Evolutionary conservation across 345 rosid species (phyloP), one percentile per base, ranked within the genome.

Genomic region (Heritiera fomes): DNA sequence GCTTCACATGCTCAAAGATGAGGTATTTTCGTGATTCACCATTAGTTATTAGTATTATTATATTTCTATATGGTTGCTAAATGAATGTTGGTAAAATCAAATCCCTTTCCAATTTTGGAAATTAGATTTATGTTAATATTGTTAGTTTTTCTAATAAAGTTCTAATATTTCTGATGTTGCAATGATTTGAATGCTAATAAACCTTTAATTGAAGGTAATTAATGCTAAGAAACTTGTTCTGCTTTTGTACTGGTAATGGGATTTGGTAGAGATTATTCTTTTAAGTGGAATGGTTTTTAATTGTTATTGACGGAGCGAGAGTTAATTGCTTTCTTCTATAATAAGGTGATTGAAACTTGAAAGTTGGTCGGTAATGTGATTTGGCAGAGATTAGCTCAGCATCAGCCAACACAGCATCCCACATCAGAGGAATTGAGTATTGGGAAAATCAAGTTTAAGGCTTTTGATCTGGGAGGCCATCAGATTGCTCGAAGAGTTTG

Each of bases 401-500:
- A 91, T 63, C 95, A 91, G 72, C 95, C 95, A 3, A 91, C 93
- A 0, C 93, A 90, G 83, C 85, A 91, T 81, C 96, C 96, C 8
- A 90, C 96, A 2, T 92, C 94, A 3, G 96, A 91, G 75, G 96
- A 91, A 80, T 84, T 91, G 55, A 88, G 94, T 79, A 91, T 91
- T 82, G 96, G 96, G 17, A 84, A 88, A 81, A 92, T 92, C 83
- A 92, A 90, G 83, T 92, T 92, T 60, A 92, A 92, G 85, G 96
- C 92, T 20, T 89, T 92, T 86, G 96, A 92, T 82, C 88, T 92
- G 85, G 94, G 96, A 3, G 96, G 96, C 47, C 96, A 92, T 82
- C 96, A 92, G 85, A 91, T 90, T 85, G 96, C 94, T 45, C 87
- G 96, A 4, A 80, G 96, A n/a, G 96, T 91, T 17, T 91, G 96